phyloP scores from a whole-genome alignment of 148 eudicot species.

The Rhododendron simsii region DNA sequence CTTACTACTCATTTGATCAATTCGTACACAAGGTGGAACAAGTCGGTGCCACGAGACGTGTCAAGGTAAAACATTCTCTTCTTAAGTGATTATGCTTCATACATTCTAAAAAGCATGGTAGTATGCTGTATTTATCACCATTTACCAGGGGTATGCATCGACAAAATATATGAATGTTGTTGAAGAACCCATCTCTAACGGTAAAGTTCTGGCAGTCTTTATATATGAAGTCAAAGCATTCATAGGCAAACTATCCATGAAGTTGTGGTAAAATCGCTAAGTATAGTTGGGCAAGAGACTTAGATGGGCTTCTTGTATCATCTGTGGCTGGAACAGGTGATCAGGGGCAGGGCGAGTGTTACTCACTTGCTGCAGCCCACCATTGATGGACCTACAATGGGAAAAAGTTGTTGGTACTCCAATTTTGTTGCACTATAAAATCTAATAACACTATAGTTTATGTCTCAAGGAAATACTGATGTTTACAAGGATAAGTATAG shows the following conservation, averaged over 20 bases:
- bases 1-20: constrained; percentile 85
- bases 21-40: constrained; percentile 87
- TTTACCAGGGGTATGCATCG: not conserved
- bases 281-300: not conserved
- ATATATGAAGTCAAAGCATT: not conserved
- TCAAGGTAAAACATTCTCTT: constrained; percentile 46
- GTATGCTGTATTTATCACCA: not conserved
- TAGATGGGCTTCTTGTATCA: not conserved
- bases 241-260: not conserved
- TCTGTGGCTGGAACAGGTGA: not conserved
- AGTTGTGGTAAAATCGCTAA: not conserved
- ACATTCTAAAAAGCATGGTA: not conserved
- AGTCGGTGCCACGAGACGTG: constrained; percentile 67
- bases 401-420: not conserved
- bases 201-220: too few species aligned
- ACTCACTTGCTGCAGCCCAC: not conserved
- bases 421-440: not conserved
- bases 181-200: not conserved
- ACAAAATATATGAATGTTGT: not conserved
- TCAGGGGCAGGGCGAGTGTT: not conserved
- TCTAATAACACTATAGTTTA: not conserved
- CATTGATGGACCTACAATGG: too few species aligned
- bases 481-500: not conserved
- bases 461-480: not conserved
- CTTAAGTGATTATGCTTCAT: not conserved